Conservation (phyloP, 345 rosid species). For the Pistacia integerrima region DNA sequence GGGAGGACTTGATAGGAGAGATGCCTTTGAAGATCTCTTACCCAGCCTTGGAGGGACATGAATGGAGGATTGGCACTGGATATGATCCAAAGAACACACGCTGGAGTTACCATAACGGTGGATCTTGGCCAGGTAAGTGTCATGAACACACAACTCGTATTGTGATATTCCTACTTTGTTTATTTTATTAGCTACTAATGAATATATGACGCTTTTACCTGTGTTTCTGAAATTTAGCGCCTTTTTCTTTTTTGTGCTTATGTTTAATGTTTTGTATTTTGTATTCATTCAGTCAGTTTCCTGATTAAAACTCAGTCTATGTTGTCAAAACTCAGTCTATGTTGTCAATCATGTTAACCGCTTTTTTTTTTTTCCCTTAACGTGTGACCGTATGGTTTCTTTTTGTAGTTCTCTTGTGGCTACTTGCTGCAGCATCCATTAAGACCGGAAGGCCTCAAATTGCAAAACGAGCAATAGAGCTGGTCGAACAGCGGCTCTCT, state of each 20-base stretch:
- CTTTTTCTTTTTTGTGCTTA: too few relatives aligned
- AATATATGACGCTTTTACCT: too few relatives aligned
- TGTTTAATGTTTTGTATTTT: too few relatives aligned
- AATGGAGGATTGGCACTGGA: slow-evolving; percentile 55
- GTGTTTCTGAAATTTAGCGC: too few relatives aligned
- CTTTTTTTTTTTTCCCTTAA: not conserved
- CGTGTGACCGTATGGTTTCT: not conserved
- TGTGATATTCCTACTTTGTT: too few relatives aligned
- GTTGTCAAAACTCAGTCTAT: too few relatives aligned
- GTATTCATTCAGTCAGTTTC: too few relatives aligned
- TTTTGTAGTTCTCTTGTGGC: slow-evolving; percentile 43
- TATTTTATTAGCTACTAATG: too few relatives aligned
- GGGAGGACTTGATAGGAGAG: slow-evolving; percentile 60
- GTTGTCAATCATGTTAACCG: too few relatives aligned
- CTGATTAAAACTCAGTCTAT: too few relatives aligned
- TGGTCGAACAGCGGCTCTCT: slow-evolving; percentile 41
- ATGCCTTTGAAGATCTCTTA: slow-evolving; percentile 57
- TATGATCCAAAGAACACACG: slow-evolving; percentile 58
- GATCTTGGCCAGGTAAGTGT: slow-evolving; percentile 57
- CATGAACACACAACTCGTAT: not conserved
- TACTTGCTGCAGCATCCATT: slow-evolving; percentile 58
- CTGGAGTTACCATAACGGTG: slow-evolving; percentile 66
- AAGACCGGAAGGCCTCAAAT: slow-evolving; percentile 57
- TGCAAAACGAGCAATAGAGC: slow-evolving; percentile 50
- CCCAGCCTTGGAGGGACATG: slow-evolving; percentile 58